Conservation (phyloP, 495 filamentous ascomycete genomes). For the Penicillium canescens region DNA sequence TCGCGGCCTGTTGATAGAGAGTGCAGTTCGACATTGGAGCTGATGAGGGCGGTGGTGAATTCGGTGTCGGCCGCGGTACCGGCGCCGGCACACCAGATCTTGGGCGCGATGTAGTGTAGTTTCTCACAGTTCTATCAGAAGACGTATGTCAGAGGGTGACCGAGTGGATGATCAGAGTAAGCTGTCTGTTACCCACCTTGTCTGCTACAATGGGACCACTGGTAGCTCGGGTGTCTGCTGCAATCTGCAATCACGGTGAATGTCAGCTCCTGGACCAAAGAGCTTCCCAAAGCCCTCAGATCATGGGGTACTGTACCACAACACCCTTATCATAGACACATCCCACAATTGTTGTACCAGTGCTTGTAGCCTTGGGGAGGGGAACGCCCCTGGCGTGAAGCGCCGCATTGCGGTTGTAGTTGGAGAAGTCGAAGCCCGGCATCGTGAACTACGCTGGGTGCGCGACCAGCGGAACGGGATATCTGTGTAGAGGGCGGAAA, state of each 20-base stretch:
- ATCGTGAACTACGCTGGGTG: conserved; percentile 55
- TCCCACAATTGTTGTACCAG: conserved; percentile 98
- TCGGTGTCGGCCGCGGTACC: conserved; percentile 98
- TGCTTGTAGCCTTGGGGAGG: conserved; percentile 95
- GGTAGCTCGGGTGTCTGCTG: conserved; percentile 96
- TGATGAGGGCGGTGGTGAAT: conserved; percentile 98
- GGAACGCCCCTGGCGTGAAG: conserved; percentile 92
- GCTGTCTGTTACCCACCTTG: conserved; percentile 60
- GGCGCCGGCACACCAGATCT: conserved; percentile 99
- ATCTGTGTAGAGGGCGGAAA: not conserved
- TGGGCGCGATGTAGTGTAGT: conserved; percentile 96
- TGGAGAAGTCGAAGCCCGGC: conserved; percentile 99
- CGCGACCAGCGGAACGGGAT: conserved; percentile 5
- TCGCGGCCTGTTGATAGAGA: conserved; percentile 92
- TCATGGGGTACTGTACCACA: conserved; percentile 59
- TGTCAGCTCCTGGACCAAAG: conserved; percentile 13
- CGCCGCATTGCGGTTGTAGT: conserved; percentile 96
- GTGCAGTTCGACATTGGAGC: conserved; percentile 96
- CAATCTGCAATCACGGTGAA: conserved; percentile 59
- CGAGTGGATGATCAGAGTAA: not conserved
- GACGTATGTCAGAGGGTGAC: not conserved
- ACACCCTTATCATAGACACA: conserved; percentile 97
- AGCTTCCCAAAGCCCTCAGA: not conserved
- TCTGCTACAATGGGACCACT: conserved; percentile 98
- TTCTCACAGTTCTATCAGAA: conserved; percentile 89